Evolutionary conservation across 2,329 filamentous ascomycete genomes (phyloP), one percentile per base, ranked within the genome.

Genomic region (Microdochium bolleyi): DNA sequence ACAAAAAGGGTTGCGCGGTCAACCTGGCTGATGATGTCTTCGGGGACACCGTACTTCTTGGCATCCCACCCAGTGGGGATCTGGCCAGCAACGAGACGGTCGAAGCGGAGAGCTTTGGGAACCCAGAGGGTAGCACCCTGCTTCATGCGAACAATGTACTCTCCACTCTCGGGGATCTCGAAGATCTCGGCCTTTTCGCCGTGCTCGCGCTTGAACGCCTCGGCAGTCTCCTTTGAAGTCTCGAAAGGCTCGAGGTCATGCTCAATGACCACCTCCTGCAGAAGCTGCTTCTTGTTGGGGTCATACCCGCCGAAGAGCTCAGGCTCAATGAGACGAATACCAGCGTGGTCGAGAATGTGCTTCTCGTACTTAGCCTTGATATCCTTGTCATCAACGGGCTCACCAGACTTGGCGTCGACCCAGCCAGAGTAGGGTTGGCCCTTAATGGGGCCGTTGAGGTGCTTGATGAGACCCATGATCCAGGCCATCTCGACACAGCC

Each of bases 381-480:
- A 64, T 99, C 94, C 77, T 96, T 96, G 75, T 99, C 94, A 55
- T 97, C 92, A 25, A 99, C 91, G 8, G 94, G 94, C 54, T 97
- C 92, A 46, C 89, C 89, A 52, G 89, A 86, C 82, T 97, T 97
- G 67, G 84, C 80, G 65, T 99, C 94, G 54, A 99, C 89, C 91
- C 89, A 99, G 61, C 94, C 94, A 60, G 92, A 90, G 75, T 99
- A 97, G 58, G 88, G 88, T 75, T 95, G 88, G 68, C 94, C 94
- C 77, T 99, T 99, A 69, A 99, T 83, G 30, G 87, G 85, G 19
- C 94, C 94, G 62, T 97, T 97, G 77, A 96, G 89, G 71, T 99
- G 95, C 80, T 92, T 96, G 77, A 99, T 97, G 55, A 97, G 84
- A 66, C 94, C 94, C 92, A 97, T 99, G 71, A 99, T 90, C 94